Base-by-base conservation (phyloP, 2,329 filamentous ascomycete genomes). In the Stemphylium lycopersici region DNA sequence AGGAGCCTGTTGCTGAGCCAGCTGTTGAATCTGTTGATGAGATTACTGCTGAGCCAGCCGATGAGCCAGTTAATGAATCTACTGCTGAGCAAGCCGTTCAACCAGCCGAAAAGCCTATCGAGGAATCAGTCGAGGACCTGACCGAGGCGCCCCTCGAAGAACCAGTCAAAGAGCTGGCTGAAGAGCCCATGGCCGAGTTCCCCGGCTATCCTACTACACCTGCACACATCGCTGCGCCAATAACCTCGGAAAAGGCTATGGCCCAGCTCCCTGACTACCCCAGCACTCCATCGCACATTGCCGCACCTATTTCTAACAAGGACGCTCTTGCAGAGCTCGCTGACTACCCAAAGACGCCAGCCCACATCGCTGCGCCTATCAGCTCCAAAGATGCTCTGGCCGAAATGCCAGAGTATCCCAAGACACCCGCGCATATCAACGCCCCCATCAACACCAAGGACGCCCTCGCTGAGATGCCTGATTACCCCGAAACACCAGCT, bases 341-440 rank as follows among this genome's bases (percentile, higher is more conserved):
- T 2, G 56, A 31, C 8, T 70, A 68, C 39, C 67, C 65, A 6
- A 62, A 61, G 22, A 69, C 68, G n/a, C 68, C 66, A 13, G 56
- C 58, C 3, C 68, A 69, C 37, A 65, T 69, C 13, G 22, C 15
- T 11, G 65, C 61, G 1, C 61, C 65, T 8, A 48, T 66, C 13
- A 56, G 46, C 4, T 56, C 49, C 15, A 56, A 52, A 13, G 61
- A 55, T 10, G 62, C 63, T 5, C 36, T 69, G 22, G 55, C 55
- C 32, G 61, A 66, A 38, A 49, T 69, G 58, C 59, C 63, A n/a
- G 57, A 36, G n/a, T 65, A 65, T 11, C 63, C 63, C 2, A 56
- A 62, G 29, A 66, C 63, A 8, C 63, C 63, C 11, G 54, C 56
- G 13, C 61, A 66, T 38, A 62, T 66, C 32, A 43, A 48, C 3